phyloP scores from a whole-genome alignment of 768 basidiomycete species.

The Nidularia pulvinata region DNA sequence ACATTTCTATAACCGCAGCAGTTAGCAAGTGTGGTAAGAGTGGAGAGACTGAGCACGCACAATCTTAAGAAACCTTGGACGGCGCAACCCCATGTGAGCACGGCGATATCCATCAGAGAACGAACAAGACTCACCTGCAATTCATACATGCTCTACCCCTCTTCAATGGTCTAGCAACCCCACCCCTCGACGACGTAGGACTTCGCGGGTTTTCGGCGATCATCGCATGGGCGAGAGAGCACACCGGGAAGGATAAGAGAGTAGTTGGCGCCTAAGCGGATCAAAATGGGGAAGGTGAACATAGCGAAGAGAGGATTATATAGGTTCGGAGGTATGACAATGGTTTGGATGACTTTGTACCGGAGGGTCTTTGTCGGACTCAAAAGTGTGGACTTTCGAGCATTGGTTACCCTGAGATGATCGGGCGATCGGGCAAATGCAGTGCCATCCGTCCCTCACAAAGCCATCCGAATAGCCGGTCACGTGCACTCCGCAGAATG shows the following conservation, averaged over 20 bases:
- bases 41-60: slow-evolving; percentile 24
- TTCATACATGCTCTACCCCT: slow-evolving; percentile 56
- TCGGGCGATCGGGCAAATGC: too few relatives aligned
- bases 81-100: slow-evolving; percentile 3
- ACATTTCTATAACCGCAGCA: slow-evolving; percentile 45
- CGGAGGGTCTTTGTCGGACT: too few relatives aligned
- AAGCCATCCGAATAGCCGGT: slow-evolving; percentile 11
- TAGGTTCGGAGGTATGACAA: slow-evolving; percentile 20
- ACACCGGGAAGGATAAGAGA: too few relatives aligned
- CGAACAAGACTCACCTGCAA: slow-evolving; percentile 37
- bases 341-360: background rate
- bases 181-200: slow-evolving; percentile 24
- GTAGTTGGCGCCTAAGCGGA: slow-evolving; percentile 28
- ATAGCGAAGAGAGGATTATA: slow-evolving; percentile 22
- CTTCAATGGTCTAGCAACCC: slow-evolving; percentile 41
- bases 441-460: too few relatives aligned
- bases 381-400: too few relatives aligned
- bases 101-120: slow-evolving; percentile 1
- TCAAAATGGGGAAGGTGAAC: slow-evolving; percentile 23
- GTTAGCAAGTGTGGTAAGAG: slow-evolving; percentile 1
- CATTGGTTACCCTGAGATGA: too few relatives aligned
- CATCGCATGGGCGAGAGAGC: slow-evolving; percentile 29
- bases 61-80: slow-evolving; percentile 46
- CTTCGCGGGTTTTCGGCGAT: slow-evolving; percentile 31
- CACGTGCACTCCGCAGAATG: slow-evolving; percentile 11